Evolutionary conservation across 305 asterid genomes (phyloP).

Genomic region (Withania somnifera): DNA sequence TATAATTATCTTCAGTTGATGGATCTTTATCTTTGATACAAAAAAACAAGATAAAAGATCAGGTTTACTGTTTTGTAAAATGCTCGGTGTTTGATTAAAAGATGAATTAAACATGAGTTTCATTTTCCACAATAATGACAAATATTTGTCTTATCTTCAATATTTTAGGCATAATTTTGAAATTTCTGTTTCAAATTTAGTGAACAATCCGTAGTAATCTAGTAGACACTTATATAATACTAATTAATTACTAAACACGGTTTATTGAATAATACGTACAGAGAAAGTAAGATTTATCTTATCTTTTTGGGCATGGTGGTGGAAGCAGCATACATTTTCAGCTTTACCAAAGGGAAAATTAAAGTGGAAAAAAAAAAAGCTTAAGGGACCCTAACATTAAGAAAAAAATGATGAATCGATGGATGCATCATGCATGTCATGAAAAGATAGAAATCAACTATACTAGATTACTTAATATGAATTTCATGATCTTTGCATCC

Average conservation of each 20-base stretch:
- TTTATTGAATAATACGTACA: neutral
- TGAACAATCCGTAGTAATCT: slow-evolving; percentile 2
- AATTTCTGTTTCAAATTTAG: neutral
- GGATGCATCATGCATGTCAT: neutral
- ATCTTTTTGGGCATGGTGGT: slow-evolving; percentile 10
- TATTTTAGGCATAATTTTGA: neutral
- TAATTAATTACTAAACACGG: neutral
- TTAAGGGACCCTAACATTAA: neutral
- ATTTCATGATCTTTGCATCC: slow-evolving; percentile 2
- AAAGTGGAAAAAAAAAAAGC: neutral
- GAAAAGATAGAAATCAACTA: neutral
- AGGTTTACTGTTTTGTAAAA: neutral
- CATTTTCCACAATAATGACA: neutral
- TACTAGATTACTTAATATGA: slow-evolving; percentile 1
- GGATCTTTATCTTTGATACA: too few species aligned
- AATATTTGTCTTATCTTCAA: neutral
- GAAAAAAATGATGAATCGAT: slow-evolving; percentile 4
- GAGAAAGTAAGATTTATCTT: slow-evolving; percentile 4
- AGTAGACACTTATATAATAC: neutral
- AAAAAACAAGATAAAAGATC: neutral
- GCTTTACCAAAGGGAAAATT: slow-evolving; percentile 1
- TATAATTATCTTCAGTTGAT: too few species aligned
- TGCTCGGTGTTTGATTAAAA: neutral
- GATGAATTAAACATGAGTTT: neutral
- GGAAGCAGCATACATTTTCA: neutral